These are phyloP conservation scores for Metschnikowia anglica DNA, from an alignment of 805 yeast species.

Conservation along the genomic window DNA sequence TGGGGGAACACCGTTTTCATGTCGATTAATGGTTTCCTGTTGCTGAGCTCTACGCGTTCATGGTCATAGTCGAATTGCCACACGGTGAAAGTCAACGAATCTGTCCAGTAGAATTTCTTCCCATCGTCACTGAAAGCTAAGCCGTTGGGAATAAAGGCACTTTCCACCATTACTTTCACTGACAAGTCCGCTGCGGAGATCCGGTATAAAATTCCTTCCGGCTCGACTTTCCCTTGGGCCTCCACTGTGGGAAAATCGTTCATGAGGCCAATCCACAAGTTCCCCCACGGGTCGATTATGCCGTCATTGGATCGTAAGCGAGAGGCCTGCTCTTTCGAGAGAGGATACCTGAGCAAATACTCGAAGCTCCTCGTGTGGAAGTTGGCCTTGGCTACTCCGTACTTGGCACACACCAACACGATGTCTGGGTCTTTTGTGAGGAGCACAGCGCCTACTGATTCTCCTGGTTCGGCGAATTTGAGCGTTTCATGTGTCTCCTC, in stretches of 20 bases:
- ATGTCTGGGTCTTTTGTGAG: conserved; percentile 53
- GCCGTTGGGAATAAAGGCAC: conserved; percentile 64
- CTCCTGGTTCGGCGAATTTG: conserved; percentile 35
- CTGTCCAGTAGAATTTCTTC: conserved; percentile 40
- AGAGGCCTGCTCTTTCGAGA: conserved; percentile 21
- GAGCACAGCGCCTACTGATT: conserved; percentile 69
- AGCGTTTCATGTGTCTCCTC: conserved; percentile 38
- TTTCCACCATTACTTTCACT: conserved; percentile 35
- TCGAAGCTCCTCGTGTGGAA: conserved; percentile 37
- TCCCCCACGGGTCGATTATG: conserved; percentile 70
- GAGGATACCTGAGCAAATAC: conserved; percentile 43
- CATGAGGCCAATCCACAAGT: conserved; percentile 83
- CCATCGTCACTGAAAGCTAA: conserved; percentile 35
- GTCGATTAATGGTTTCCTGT: conserved; percentile 28
- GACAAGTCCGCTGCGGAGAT: conserved; percentile 33
- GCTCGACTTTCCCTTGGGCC: conserved; percentile 28
- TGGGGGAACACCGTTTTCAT: conserved; percentile 19
- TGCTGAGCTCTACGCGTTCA: conserved; percentile 27
- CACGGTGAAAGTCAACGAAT: conserved; percentile 34
- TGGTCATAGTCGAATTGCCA: conserved; percentile 41
- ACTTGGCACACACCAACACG: conserved; percentile 59
- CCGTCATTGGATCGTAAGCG: conserved; percentile 73
- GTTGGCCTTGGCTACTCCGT: conserved; percentile 60
- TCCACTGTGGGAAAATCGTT: conserved; percentile 42
- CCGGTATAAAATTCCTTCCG: conserved; percentile 52